These are phyloP conservation scores for Ceratocystis huliohia DNA, from an alignment of 2,329 filamentous ascomycete species.

Conservation along the genomic window DNA sequence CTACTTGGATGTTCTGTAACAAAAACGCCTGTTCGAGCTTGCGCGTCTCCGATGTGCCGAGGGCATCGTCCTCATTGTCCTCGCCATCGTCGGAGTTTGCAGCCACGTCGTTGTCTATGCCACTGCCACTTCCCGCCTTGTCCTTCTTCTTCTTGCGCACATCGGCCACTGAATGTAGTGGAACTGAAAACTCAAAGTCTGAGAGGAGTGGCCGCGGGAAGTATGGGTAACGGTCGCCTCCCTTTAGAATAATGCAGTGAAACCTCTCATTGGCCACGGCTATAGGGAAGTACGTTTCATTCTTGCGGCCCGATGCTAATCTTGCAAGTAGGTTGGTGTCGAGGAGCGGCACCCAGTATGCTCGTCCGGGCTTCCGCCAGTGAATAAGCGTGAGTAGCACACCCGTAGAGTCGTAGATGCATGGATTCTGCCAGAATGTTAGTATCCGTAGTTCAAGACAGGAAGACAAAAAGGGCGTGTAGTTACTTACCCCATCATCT, in stretches of 20 bases:
- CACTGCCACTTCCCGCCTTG: conserved; percentile 28
- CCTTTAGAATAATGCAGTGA: conserved; percentile 98
- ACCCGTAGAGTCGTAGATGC: conserved; percentile 88
- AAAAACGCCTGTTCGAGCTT: conserved; percentile 72
- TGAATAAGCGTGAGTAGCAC: conserved; percentile 78
- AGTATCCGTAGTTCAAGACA: conserved; percentile 10
- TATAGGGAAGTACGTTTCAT: conserved; percentile 88
- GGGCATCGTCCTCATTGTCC: conserved; percentile 27
- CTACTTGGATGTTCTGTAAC: conserved; percentile 55
- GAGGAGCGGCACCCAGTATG: conserved; percentile 80
- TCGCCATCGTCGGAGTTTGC: conserved; percentile 29
- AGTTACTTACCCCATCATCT: conserved; percentile 59
- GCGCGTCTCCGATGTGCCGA: conserved; percentile 37
- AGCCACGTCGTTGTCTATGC: conserved; percentile 25
- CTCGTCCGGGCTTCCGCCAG: conserved; percentile 77
- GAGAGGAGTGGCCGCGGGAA: conserved; percentile 80
- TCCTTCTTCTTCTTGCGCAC: conserved; percentile 25
- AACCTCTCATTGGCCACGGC: conserved; percentile 85
- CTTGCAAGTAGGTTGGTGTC: conserved; percentile 78
- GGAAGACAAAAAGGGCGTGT: neutral
- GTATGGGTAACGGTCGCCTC: conserved; percentile 82
- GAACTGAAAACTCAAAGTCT: conserved; percentile 86
- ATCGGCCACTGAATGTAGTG: conserved; percentile 38
- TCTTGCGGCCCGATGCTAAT: conserved; percentile 70
- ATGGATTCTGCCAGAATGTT: conserved; percentile 55